Base-by-base conservation (phyloP, 1,284 basidiomycete genomes). In the Apiotrichum gracile region DNA sequence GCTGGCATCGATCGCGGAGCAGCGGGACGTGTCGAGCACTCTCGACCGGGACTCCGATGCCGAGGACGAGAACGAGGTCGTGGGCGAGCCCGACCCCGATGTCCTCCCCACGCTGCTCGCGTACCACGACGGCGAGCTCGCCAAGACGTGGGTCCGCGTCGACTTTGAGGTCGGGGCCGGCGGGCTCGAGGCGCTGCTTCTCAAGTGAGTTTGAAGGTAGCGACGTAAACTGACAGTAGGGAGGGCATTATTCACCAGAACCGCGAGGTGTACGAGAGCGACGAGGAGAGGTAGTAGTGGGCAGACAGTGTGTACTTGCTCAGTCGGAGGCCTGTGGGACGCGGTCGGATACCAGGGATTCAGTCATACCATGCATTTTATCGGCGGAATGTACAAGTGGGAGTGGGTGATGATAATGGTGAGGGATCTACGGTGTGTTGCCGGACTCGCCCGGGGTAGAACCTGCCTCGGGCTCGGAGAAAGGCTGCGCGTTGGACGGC, bases 81-180 rank as follows among this genome's bases (percentile, higher is more conserved):
- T 45, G 5, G 43, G 43, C 31, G 29, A 14, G 12, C 43, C 72
- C 2, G 73, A 75, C 59, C 65, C 67, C 2, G 73, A 74, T 40
- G 73, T 75, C 1, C 54, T 75, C n/a, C 73, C 73, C 10, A 68
- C 69, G 5, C 49, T 75, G 38, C 62, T 75, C 37, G 68, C 65
- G 13, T 75, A 75, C 47, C 63, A 62, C 31, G 61, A 69, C 49
- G 73, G 73, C 29, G 72, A 69, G 55, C 60, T 69, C 42, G 41
- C 39, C 37, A 25, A 26, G 47, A 66, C 57, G 49, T 73, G 68
- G 67, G 65, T 69, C 1, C 62, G 73, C 37, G 68, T 73, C 10
- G 73, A 75, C 58, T 66, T 69, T 65, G 70, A 73, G 46, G 51
- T 69, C 5, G 51, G 50, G 5, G 60, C 64, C 31, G 64, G 61